Percentiles rank a stretch among this genome's conserved stretches.
phyloP scores from a whole-genome alignment of 2,329 filamentous ascomycete species.

The Fulvia fulva region DNA sequence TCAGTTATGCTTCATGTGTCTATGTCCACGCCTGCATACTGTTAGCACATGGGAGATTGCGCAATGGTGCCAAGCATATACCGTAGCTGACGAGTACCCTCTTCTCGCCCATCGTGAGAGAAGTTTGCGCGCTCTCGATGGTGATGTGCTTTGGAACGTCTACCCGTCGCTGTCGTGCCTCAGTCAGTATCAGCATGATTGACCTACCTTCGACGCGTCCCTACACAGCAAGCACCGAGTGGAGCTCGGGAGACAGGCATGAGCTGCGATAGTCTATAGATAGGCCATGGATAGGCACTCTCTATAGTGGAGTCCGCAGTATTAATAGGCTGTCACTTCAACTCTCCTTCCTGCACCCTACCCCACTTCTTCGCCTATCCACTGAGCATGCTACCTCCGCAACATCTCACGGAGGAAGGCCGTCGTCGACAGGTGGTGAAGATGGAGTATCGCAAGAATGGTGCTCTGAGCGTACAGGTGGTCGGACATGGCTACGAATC shows the following conservation, averaged over 20 bases:
- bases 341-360: not conserved
- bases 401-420: not conserved
- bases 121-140: not conserved
- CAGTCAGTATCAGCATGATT: no score
- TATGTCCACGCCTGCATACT: no score
- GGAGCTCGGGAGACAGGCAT: not conserved
- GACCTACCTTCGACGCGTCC: not conserved
- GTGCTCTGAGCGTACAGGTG: not conserved
- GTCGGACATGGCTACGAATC: slow-evolving; percentile 2
- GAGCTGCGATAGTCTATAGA: no score
- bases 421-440: not conserved
- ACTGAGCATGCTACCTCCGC: not conserved
- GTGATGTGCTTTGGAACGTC: not conserved
- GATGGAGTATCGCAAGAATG: not conserved
- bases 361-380: not conserved
- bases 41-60: no score
- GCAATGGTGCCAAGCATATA: no score
- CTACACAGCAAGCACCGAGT: not conserved
- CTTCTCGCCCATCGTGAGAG: slow-evolving; percentile 23
- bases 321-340: not conserved
- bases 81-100: slow-evolving; percentile 26
- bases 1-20: no score
- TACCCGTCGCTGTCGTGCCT: no score
- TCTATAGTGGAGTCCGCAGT: not conserved
- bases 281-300: not conserved